Conservation (phyloP, 805 yeast genomes). For the Metschnikowia baotianmanensis region DNA sequence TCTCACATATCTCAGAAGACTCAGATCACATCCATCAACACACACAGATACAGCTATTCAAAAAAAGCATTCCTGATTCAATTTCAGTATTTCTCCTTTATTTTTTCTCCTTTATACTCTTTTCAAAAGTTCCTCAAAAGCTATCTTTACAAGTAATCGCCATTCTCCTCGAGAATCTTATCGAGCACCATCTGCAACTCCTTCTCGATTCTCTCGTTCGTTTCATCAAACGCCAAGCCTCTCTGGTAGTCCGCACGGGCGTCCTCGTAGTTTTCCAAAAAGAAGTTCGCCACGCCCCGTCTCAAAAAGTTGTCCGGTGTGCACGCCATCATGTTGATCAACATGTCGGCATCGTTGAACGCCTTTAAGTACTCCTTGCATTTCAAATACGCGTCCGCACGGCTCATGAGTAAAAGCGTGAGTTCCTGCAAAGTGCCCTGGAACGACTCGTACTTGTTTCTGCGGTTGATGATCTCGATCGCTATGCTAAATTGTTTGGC, state of each 20-base stretch:
- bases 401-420: conserved; percentile 61
- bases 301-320: conserved; percentile 71
- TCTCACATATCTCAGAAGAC: too few species aligned
- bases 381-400: conserved; percentile 67
- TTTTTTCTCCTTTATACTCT: too few species aligned
- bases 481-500: conserved; percentile 64
- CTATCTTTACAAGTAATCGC: conserved; percentile 44
- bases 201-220: conserved; percentile 46
- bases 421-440: conserved; percentile 70
- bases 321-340: conserved; percentile 55
- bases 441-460: conserved; percentile 73
- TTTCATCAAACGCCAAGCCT: conserved; percentile 63
- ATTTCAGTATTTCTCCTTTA: too few species aligned
- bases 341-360: conserved; percentile 64
- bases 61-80: too few species aligned
- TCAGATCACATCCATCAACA: too few species aligned
- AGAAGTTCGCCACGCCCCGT: conserved; percentile 61
- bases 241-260: conserved; percentile 70
- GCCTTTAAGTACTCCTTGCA: conserved; percentile 56
- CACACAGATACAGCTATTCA: too few species aligned
- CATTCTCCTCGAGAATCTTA: conserved; percentile 55
- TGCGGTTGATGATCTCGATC: conserved; percentile 61
- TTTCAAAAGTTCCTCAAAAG: too few species aligned
- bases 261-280: conserved; percentile 59
- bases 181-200: conserved; percentile 48